Conservation (phyloP, 2,329 filamentous ascomycete species). For the Colletotrichum godetiae region DNA sequence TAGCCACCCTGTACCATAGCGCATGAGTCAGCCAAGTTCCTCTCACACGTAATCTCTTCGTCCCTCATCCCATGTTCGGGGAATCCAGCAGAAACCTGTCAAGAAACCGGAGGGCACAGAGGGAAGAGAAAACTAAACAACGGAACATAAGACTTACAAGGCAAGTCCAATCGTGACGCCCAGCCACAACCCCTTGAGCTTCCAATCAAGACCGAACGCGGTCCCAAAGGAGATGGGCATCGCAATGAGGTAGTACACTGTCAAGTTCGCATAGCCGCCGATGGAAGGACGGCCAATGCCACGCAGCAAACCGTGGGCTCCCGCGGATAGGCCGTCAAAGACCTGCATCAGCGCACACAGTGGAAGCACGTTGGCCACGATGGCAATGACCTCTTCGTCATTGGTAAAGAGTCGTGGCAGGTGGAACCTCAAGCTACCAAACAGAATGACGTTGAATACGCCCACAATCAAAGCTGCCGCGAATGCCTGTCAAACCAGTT, state of each 20-base stretch:
- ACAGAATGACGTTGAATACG: conserved; percentile 78
- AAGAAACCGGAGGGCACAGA: not conserved
- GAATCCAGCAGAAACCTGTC: not conserved
- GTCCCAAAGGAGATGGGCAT: conserved; percentile 85
- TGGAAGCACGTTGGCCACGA: conserved; percentile 79
- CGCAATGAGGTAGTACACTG: conserved; percentile 87
- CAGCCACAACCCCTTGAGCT: conserved; percentile 83
- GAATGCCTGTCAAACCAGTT: conserved; percentile 58
- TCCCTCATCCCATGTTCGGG: not conserved
- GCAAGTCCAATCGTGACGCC: conserved; percentile 80
- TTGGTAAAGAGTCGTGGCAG: conserved; percentile 85
- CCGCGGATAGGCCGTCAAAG: conserved; percentile 83
- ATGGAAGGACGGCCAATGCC: conserved; percentile 91
- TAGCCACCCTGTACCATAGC: conserved; percentile 55
- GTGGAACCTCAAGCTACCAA: conserved; percentile 75
- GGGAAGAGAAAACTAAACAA: not conserved
- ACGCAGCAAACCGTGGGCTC: conserved; percentile 85
- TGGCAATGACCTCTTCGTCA: conserved; percentile 74
- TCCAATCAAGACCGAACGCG: conserved; percentile 82
- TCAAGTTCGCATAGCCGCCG: conserved; percentile 88
- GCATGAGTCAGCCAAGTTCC: conserved; percentile 29
- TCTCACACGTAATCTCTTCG: no score
- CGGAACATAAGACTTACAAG: conserved; percentile 56
- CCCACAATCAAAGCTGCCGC: conserved; percentile 77
- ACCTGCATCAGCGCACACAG: conserved; percentile 90